Percentiles rank a stretch among this genome's conserved stretches.
Evolutionary conservation across 495 filamentous ascomycete species (phyloP).

Genomic region (Trichoderma orchidacearum): DNA sequence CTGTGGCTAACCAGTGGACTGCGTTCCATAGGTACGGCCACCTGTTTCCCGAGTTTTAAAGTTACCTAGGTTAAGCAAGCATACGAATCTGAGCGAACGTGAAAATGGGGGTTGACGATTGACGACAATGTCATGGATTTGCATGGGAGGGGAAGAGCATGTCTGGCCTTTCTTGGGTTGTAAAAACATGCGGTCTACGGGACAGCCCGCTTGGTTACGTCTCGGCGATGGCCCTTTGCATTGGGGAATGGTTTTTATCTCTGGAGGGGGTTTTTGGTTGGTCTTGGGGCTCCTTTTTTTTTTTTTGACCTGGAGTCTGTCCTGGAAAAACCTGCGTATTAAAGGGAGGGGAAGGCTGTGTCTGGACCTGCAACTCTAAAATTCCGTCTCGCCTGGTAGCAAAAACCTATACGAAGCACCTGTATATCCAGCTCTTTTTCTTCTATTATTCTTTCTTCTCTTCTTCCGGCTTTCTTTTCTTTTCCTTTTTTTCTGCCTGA

Average conservation of each 20-base stretch:
- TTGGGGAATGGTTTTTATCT: not conserved
- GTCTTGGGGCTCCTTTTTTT: slow-evolving; percentile 1
- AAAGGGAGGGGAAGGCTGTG: not conserved
- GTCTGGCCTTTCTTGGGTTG: not conserved
- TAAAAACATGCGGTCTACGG: not conserved
- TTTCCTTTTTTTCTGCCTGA: not conserved
- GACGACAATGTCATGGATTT: not conserved
- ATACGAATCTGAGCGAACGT: not conserved
- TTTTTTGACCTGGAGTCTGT: slow-evolving; percentile 2
- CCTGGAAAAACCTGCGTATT: not conserved
- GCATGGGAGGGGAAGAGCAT: not conserved
- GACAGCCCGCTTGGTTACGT: not conserved
- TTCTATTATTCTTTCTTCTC: slow-evolving; percentile 2
- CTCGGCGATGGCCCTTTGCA: not conserved
- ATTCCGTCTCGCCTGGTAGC: slow-evolving; percentile 7
- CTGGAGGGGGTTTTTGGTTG: slow-evolving; percentile 4
- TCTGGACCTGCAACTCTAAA: slow-evolving; percentile 10
- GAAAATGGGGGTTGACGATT: not conserved
- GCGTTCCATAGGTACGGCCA: slow-evolving; percentile 5
- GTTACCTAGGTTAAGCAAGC: too few relatives aligned
- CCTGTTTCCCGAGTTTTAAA: slow-evolving; percentile 8
- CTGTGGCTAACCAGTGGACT: slow-evolving; percentile 2
- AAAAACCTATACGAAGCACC: slow-evolving; percentile 5
- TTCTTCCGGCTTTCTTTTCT: not conserved
- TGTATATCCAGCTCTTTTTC: slow-evolving; percentile 1